Evolutionary conservation across 345 rosid species (phyloP).

Genomic region (Syzygium aqueum): DNA sequence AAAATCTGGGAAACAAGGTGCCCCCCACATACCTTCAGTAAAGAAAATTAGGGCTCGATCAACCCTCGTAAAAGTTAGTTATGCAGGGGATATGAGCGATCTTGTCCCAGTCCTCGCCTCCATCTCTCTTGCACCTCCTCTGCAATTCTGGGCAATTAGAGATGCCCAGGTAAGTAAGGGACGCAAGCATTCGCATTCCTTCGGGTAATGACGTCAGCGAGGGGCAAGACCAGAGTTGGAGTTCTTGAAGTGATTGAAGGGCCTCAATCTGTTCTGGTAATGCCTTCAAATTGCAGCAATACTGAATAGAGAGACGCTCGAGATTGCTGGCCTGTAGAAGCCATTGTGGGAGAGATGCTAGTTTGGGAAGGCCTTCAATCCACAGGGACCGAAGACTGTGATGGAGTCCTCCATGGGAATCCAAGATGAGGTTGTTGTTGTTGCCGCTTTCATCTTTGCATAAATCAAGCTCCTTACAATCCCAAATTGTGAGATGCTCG

Average conservation of each 20-base stretch:
- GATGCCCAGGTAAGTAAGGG: background rate
- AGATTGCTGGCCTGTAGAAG: background rate
- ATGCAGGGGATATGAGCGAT: background rate
- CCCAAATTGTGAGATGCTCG: no score
- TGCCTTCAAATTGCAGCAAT: background rate
- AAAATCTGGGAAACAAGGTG: no score
- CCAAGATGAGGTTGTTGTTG: background rate
- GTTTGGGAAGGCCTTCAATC: background rate
- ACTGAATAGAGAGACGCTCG: fast-evolving
- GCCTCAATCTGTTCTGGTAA: background rate
- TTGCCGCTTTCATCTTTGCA: background rate
- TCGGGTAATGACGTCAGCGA: background rate
- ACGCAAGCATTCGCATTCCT: background rate
- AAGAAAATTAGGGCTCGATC: no score
- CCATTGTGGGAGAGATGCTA: background rate
- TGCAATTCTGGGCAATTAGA: background rate
- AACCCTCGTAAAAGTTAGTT: no score
- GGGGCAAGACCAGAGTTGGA: fast-evolving
- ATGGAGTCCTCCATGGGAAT: background rate
- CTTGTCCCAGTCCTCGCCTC: background rate
- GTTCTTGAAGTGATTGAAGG: background rate
- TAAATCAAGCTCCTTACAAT: background rate
- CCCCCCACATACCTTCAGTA: no score
- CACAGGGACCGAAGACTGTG: background rate
- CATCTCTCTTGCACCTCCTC: background rate